A percentile compares a stretch with the other conserved stretches of the same genome.
Evolutionary conservation across 2,329 filamentous ascomycete genomes (phyloP).

Genomic region (Penicillium sp.): DNA sequence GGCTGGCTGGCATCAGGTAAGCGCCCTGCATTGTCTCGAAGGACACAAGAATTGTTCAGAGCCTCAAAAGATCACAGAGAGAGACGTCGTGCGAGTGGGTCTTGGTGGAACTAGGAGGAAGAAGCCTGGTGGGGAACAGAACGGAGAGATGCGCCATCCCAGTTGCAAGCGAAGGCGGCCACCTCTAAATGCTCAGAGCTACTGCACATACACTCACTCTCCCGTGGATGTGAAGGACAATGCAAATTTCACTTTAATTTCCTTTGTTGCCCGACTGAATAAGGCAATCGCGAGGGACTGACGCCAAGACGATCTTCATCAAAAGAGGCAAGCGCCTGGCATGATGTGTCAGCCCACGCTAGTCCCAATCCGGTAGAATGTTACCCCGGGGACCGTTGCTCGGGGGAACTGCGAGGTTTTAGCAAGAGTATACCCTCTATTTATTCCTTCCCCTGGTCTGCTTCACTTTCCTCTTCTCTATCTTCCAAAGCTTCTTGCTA

Average conservation of each 20-base stretch:
- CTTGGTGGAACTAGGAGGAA: constrained; percentile 32
- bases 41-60: constrained; percentile 32
- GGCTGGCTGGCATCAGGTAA: constrained; percentile 88
- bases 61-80: constrained; percentile 31
- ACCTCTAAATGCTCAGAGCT: constrained; percentile 1
- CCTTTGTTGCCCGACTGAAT: not conserved
- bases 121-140: constrained; percentile 20
- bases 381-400: constrained; percentile 45
- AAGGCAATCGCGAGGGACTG: not conserved
- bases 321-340: constrained; percentile 50
- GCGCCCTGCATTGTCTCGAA: constrained; percentile 64
- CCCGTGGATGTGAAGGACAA: not conserved
- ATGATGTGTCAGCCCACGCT: constrained; percentile 44
- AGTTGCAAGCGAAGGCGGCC: not conserved
- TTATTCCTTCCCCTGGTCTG: constrained; percentile 36
- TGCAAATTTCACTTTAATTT: not conserved
- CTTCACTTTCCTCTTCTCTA: constrained; percentile 19
- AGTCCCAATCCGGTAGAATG: constrained; percentile 39
- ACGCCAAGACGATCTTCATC: constrained; percentile 40
- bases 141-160: constrained; percentile 35
- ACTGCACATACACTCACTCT: not conserved
- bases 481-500: constrained; percentile 7
- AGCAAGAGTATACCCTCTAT: constrained; percentile 35
- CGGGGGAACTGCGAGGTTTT: constrained; percentile 31
- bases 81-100: constrained; percentile 35